A percentile compares a stretch with the other conserved stretches of the same genome.
Conservation (phyloP, 2,329 filamentous ascomycete species). For the Penicillium sp. region DNA sequence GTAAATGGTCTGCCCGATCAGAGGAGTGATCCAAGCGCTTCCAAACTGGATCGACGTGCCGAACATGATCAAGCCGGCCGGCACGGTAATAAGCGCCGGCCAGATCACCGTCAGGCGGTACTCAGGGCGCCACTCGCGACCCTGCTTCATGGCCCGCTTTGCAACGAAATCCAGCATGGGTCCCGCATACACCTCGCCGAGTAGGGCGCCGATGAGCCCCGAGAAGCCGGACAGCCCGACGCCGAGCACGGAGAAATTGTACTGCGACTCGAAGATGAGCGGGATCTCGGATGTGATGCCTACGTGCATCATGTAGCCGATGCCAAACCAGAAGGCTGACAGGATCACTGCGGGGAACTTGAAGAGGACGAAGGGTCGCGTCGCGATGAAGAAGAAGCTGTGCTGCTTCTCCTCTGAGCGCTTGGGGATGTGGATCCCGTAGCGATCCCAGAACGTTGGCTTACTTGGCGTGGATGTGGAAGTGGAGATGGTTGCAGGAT, state of each 20-base stretch:
- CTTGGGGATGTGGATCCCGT: constrained; percentile 7
- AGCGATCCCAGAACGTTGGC: constrained; percentile 1
- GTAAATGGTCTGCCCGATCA: constrained; percentile 6
- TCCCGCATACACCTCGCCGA: constrained; percentile 5
- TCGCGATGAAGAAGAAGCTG: constrained; percentile 7
- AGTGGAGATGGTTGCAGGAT: not conserved
- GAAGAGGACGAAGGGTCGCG: constrained; percentile 7
- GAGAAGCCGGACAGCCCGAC: constrained; percentile 7
- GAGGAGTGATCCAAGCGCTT: constrained; percentile 6
- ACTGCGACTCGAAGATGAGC: constrained; percentile 4
- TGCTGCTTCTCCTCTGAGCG: constrained; percentile 6
- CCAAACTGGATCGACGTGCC: constrained; percentile 6
- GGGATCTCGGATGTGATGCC: constrained; percentile 7
- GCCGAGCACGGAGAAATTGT: constrained; percentile 7
- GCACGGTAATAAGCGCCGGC: constrained; percentile 4
- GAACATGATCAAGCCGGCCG: constrained; percentile 5
- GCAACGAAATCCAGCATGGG: constrained; percentile 3
- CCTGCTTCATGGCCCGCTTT: constrained; percentile 4
- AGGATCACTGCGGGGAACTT: constrained; percentile 6
- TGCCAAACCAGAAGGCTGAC: constrained; percentile 8
- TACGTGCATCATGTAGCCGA: constrained; percentile 8
- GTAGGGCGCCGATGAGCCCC: constrained; percentile 2
- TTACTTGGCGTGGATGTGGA: not conserved
- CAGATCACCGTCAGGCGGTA: constrained; percentile 5
- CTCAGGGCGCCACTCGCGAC: constrained; percentile 5